A percentile compares a stretch with the other conserved stretches of the same genome.
These are phyloP conservation scores for Meyerozyma guilliermondii DNA, from an alignment of 1,139 yeast genomes.

Conservation along the genomic window DNA sequence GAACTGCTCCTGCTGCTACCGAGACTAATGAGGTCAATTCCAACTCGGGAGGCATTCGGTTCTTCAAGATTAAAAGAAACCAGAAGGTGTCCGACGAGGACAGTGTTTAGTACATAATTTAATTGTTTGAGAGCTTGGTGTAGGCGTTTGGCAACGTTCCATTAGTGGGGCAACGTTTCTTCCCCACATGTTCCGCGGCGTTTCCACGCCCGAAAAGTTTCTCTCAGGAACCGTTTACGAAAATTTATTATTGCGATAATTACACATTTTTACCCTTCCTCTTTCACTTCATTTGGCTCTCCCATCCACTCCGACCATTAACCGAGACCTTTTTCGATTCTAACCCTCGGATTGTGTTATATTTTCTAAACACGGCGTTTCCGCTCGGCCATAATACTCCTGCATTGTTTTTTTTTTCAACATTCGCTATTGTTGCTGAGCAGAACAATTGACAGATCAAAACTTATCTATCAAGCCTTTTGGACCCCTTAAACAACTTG, in stretches of 20 bases:
- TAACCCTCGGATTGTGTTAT: no score
- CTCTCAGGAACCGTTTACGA: not conserved
- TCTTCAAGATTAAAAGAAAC: constrained; percentile 72
- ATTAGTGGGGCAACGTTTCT: not conserved
- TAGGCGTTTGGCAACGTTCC: not conserved
- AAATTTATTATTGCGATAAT: not conserved
- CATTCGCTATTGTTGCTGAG: not conserved
- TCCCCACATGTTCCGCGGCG: not conserved
- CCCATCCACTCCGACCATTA: not conserved
- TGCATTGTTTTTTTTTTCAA: not conserved
- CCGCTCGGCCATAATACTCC: not conserved
- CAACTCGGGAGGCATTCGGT: constrained; percentile 61
- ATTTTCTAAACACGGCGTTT: not conserved
- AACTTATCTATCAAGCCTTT: not conserved
- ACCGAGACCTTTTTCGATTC: not conserved
- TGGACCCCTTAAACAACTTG: no score
- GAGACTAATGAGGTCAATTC: constrained; percentile 32
- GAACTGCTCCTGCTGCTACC: constrained; percentile 26
- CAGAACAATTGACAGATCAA: not conserved
- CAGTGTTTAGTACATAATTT: constrained; percentile 36
- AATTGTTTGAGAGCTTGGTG: not conserved
- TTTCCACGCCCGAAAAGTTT: not conserved
- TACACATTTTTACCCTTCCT: no score
- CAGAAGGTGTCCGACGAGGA: constrained; percentile 56
- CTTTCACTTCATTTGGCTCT: not conserved